These are phyloP conservation scores for Colletotrichum shisoi DNA, from an alignment of 2,329 filamentous ascomycete species.

Conservation along the genomic window DNA sequence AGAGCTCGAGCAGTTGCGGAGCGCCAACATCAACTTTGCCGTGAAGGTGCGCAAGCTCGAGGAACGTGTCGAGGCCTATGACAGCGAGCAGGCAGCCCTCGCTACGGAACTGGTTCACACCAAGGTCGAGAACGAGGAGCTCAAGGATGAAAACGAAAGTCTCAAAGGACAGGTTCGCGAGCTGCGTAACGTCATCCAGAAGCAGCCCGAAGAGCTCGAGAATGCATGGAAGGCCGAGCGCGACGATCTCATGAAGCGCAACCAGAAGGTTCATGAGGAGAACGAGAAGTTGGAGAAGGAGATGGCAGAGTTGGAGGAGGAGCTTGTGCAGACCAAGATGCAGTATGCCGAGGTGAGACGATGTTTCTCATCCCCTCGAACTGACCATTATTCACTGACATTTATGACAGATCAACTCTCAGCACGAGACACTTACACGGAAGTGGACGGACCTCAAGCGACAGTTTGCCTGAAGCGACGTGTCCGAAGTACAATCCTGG, in stretches of 20 bases:
- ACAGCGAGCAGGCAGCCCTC: conserved; percentile 87
- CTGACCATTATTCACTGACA: conserved; percentile 13
- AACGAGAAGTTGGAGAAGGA: conserved; percentile 89
- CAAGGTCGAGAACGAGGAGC: conserved; percentile 91
- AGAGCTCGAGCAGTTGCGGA: conserved; percentile 78
- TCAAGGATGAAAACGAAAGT: conserved; percentile 88
- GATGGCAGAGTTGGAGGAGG: conserved; percentile 88
- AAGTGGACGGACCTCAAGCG: conserved; percentile 79
- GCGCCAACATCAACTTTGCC: conserved; percentile 71
- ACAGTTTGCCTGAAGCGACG: conserved; percentile 57
- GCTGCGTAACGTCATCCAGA: conserved; percentile 84
- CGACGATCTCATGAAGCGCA: conserved; percentile 89
- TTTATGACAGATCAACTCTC: conserved; percentile 68
- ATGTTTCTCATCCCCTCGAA: conserved; percentile 1
- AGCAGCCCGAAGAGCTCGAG: conserved; percentile 89
- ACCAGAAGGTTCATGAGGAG: conserved; percentile 92
- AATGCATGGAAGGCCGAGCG: conserved; percentile 82
- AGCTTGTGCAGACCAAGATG: conserved; percentile 93
- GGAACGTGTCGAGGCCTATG: conserved; percentile 84
- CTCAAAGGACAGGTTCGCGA: conserved; percentile 85
- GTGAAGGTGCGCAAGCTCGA: conserved; percentile 84
- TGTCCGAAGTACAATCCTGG: conserved; percentile 27
- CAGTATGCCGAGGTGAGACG: conserved; percentile 88
- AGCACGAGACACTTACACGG: conserved; percentile 75
- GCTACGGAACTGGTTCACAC: conserved; percentile 90